Evolutionary conservation across 148 eudicot genomes (phyloP), one percentile per base, ranked within the genome.

Genomic region (Selenicereus undatus): DNA sequence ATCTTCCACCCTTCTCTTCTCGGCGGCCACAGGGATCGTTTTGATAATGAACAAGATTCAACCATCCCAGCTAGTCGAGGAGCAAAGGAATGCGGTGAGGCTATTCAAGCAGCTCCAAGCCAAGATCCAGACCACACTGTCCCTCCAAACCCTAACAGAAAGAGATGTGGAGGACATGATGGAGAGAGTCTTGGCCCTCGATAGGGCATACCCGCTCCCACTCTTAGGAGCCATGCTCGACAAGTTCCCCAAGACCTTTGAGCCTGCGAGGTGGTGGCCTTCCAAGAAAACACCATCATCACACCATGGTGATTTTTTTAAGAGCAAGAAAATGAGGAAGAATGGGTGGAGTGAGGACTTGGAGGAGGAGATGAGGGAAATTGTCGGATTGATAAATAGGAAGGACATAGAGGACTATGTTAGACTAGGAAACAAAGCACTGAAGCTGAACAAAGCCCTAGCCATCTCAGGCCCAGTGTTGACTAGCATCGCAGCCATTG

Each of bases 51-150:
- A 91, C 82, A 90, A 90, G 84, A 86, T 91, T 45, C 97, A 93
- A 66, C 97, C 97, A 17, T 90, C 93, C 13, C 97, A 93, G 64
- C 84, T 93, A 0, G 95, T 82, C 0, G 92, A 91, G 78, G 97
- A 91, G 83, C 97, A 93, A 42, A 82, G 97, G 50, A 90, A 82
- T 11, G 92, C 92, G 13, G 79, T 89, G 21, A 85, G 91, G 71
- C 66, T 91, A 62, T 88, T 93, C 64, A 87, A 90, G 80, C 83
- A 89, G 26, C 87, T 91, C 5, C 83, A 85, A 24, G 65, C 77
- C 42, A 79, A 81, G 62, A 83, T 90, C 24, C 76, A 89, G 32
- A 89, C 89, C 17, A 60, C 9, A 3, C 62, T 91, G 22, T 50
- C 86, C 1, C 71, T 86, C 9, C 83, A 77, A 21, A 84, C 62